Conservation (phyloP, 164 flowering plant genomes). For the Nelumbo lutea region DNA sequence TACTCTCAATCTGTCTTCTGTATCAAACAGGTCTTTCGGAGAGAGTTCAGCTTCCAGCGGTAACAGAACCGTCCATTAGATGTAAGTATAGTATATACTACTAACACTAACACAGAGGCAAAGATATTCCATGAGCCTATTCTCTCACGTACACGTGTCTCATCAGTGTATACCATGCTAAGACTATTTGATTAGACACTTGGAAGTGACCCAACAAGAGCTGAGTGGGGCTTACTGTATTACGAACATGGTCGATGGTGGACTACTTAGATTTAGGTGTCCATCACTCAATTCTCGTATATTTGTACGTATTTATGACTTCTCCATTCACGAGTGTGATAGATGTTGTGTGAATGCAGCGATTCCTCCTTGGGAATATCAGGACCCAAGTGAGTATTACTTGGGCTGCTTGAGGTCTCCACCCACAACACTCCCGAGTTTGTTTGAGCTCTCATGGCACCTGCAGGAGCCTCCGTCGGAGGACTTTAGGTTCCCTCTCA, state of each 20-base stretch:
- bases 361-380: conserved; percentile 42
- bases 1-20: not conserved
- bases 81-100: conserved; percentile 20
- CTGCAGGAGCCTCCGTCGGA: conserved; percentile 70
- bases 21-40: conserved; percentile 29
- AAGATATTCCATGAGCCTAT: too few species aligned
- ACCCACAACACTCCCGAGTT: conserved; percentile 43
- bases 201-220: too few species aligned
- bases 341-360: conserved; percentile 26
- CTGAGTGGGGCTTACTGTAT: too few species aligned
- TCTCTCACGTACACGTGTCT: too few species aligned
- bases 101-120: too few species aligned
- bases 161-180: too few species aligned
- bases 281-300: too few species aligned
- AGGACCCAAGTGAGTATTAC: conserved; percentile 68
- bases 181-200: too few species aligned
- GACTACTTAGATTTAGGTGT: too few species aligned
- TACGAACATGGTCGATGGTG: too few species aligned
- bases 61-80: conserved; percentile 32
- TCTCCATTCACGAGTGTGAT: too few species aligned
- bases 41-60: conserved; percentile 29
- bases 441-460: conserved; percentile 60
- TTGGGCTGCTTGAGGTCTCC: conserved; percentile 44
- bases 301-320: too few species aligned
- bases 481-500: conserved; percentile 54